These are phyloP conservation scores for Cichorium intybus DNA, from an alignment of 140 eudicot genomes.

Conservation along the genomic window DNA sequence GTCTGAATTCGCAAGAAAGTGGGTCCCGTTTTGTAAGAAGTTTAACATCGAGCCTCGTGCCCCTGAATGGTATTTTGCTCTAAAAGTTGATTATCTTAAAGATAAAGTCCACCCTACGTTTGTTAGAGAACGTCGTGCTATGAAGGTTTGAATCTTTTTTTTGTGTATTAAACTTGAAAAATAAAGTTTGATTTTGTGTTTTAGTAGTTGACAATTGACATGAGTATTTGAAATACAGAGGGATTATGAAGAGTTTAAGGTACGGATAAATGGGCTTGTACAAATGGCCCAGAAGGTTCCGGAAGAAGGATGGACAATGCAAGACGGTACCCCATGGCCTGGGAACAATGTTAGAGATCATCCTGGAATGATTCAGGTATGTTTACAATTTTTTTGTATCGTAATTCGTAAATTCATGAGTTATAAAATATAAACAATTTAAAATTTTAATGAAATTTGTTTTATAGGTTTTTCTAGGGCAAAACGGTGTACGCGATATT, in stretches of 20 bases:
- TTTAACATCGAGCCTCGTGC: constrained; percentile 86
- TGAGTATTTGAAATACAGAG: constrained; percentile 52
- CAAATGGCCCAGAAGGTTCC: constrained; percentile 96
- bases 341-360: constrained; percentile 97
- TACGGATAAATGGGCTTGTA: constrained; percentile 84
- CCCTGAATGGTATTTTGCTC: constrained; percentile 87
- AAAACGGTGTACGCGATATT: constrained; percentile 77
- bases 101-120: constrained; percentile 82
- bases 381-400: too few relatives aligned
- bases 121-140: constrained; percentile 92
- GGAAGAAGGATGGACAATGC: constrained; percentile 99
- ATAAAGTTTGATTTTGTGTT: neutral
- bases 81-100: constrained; percentile 75
- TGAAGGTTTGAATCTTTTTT: constrained; percentile 45
- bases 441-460: neutral
- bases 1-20: constrained; percentile 80
- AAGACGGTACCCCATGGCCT: constrained; percentile 99
- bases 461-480: constrained; percentile 79
- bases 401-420: too few relatives aligned
- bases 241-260: constrained; percentile 88
- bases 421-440: neutral
- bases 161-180: neutral
- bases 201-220: neutral
- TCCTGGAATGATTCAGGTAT: constrained; percentile 99
- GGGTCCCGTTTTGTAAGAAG: constrained; percentile 93